A percentile compares a stretch with the other conserved stretches of the same genome.
phyloP scores from a whole-genome alignment of 2,329 filamentous ascomycete species.

The Dactylellina sp. region DNA sequence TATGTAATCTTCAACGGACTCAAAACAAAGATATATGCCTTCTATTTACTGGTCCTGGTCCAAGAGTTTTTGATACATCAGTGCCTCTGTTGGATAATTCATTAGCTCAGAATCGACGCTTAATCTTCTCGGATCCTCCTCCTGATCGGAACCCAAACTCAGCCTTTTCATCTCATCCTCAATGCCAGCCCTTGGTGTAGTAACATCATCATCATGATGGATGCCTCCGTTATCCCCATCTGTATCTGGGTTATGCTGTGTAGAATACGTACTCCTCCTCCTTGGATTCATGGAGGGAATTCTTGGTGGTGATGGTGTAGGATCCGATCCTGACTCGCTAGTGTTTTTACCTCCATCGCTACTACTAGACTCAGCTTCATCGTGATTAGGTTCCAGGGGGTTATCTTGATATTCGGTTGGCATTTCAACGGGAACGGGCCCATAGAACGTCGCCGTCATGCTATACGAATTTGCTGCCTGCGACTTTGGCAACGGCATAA shows the following conservation, averaged over 20 bases:
- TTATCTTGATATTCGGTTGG: conserved; percentile 41
- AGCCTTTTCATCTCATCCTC: conserved; percentile 48
- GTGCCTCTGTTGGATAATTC: conserved; percentile 49
- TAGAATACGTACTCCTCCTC: conserved; percentile 46
- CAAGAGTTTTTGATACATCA: conserved; percentile 52
- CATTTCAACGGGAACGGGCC: conserved; percentile 52
- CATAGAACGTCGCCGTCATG: conserved; percentile 48
- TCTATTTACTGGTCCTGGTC: conserved; percentile 35
- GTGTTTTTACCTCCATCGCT: conserved; percentile 1
- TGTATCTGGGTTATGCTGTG: conserved; percentile 19
- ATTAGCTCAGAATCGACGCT: conserved; percentile 28
- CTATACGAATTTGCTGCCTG: conserved; percentile 22
- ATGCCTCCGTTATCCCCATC: not conserved
- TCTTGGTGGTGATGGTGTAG: conserved; percentile 24
- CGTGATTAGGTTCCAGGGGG: not conserved
- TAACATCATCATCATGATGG: conserved; percentile 36
- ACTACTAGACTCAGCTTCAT: not conserved
- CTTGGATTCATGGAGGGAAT: conserved; percentile 49
- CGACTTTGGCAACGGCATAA: conserved; percentile 39
- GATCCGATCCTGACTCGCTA: conserved; percentile 1
- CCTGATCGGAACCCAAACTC: conserved; percentile 17
- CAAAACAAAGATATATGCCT: not conserved
- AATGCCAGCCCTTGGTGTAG: conserved; percentile 35
- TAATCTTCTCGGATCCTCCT: conserved; percentile 14
- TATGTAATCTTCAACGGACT: not conserved